Evolutionary conservation across 805 yeast species (phyloP).

Genomic region (Clavispora phyllophila): DNA sequence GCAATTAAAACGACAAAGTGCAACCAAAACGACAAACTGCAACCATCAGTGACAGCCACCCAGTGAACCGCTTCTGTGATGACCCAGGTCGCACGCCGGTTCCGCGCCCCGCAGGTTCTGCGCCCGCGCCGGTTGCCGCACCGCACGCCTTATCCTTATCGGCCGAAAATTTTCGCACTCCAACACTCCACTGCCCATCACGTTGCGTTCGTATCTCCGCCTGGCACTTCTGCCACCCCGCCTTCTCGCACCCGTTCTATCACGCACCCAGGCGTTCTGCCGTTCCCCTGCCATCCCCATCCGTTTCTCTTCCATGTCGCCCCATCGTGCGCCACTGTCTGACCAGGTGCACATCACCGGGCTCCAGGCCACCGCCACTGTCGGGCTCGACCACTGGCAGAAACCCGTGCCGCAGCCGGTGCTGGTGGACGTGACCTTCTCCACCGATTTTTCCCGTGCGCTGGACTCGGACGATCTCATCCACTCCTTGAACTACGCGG

Average conservation of each 20-base stretch:
- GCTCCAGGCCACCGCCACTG: constrained; percentile 55
- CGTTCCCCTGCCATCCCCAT: too few species aligned
- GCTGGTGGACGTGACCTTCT: constrained; percentile 50
- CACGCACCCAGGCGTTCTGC: too few species aligned
- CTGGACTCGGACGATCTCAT: constrained; percentile 75
- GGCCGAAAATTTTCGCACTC: not conserved
- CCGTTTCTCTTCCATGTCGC: too few species aligned
- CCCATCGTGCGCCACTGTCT: too few species aligned
- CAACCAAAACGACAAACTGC: too few species aligned
- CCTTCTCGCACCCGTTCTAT: too few species aligned
- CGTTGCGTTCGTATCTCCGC: constrained; percentile 1
- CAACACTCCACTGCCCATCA: not conserved
- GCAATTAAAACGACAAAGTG: too few species aligned
- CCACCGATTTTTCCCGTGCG: constrained; percentile 68
- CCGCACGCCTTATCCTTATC: not conserved
- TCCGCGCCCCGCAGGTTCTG: not conserved
- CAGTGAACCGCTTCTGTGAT: too few species aligned
- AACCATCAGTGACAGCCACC: too few species aligned
- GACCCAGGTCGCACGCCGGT: too few species aligned
- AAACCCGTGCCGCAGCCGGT: constrained; percentile 65
- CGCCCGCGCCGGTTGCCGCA: too few species aligned
- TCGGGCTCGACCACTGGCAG: constrained; percentile 75
- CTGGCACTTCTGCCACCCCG: not conserved
- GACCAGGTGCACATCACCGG: constrained; percentile 48
- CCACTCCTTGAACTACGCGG: constrained; percentile 85